These are phyloP conservation scores for Zymoseptoria crescenta DNA, from an alignment of 2,329 filamentous ascomycete genomes.

Conservation along the genomic window DNA sequence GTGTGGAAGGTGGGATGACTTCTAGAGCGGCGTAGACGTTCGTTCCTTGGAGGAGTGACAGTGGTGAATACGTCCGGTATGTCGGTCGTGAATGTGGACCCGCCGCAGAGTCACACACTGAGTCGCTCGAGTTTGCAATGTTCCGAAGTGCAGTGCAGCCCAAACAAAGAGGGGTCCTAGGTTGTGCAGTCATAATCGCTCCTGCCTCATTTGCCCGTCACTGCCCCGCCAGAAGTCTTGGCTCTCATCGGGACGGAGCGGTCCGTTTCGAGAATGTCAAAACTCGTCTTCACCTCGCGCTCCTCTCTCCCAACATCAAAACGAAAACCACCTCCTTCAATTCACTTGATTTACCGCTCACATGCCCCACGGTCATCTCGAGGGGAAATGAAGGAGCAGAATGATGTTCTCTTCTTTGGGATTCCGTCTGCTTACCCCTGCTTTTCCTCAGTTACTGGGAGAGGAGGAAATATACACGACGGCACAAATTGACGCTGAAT, in stretches of 20 bases:
- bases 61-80: not conserved
- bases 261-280: constrained; percentile 35
- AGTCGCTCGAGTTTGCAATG: not conserved
- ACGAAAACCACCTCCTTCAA: constrained; percentile 46
- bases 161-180: not conserved
- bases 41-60: not conserved
- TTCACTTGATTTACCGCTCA: constrained; percentile 57
- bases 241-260: constrained; percentile 31
- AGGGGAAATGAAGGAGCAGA: constrained; percentile 65
- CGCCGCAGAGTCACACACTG: not conserved
- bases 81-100: not conserved
- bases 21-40: constrained; percentile 3
- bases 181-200: not conserved
- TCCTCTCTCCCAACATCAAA: constrained; percentile 27
- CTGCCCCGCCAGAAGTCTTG: constrained; percentile 4
- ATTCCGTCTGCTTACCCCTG: constrained; percentile 53
- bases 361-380: constrained; percentile 49
- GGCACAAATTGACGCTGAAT: constrained; percentile 29
- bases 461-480: constrained; percentile 42
- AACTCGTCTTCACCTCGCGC: constrained; percentile 14
- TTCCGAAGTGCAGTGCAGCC: not conserved
- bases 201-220: not conserved
- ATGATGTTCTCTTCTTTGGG: constrained; percentile 26
- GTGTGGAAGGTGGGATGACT: not conserved
- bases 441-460: constrained; percentile 36